A percentile compares a stretch with the other conserved stretches of the same genome.
Evolutionary conservation across 176 grass and related monocot genomes (phyloP).

Genomic region (Cymbopogon citratus): DNA sequence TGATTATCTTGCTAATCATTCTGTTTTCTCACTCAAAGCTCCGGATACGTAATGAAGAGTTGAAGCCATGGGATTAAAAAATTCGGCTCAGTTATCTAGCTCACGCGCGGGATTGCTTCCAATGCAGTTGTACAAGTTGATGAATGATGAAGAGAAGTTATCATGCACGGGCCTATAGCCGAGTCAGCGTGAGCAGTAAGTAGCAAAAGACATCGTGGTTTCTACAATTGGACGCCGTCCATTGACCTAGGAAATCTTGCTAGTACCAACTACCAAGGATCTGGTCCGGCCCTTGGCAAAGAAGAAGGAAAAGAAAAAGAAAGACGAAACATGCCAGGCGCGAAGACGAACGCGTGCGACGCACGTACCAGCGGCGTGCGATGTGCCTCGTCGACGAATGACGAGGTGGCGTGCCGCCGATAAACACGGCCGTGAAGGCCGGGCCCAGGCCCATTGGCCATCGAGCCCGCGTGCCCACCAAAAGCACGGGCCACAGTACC

Average conservation of each 20-base stretch:
- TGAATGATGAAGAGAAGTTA: constrained; percentile 4
- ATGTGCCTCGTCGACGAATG: neutral
- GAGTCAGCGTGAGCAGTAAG: neutral
- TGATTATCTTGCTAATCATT: neutral
- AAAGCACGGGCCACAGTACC: neutral
- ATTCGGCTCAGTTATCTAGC: neutral
- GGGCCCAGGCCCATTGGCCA: neutral
- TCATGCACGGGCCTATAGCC: neutral
- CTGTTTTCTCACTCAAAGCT: constrained; percentile 10
- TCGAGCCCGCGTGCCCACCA: neutral
- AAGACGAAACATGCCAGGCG: too few relatives aligned
- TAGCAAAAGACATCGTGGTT: neutral
- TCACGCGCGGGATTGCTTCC: constrained; percentile 10
- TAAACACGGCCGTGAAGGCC: neutral
- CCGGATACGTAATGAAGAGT: too few relatives aligned
- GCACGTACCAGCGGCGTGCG: too few relatives aligned
- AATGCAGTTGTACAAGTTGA: neutral
- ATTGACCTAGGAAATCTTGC: neutral
- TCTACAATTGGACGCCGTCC: neutral
- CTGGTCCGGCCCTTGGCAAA: neutral
- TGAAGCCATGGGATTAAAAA: neutral
- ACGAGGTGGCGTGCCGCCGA: neutral
- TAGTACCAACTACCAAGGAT: neutral
- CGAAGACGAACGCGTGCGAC: too few relatives aligned
- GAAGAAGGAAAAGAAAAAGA: too few relatives aligned